These are phyloP conservation scores for Termitomyces sp. DNA, from an alignment of 768 basidiomycete genomes.

Conservation along the genomic window DNA sequence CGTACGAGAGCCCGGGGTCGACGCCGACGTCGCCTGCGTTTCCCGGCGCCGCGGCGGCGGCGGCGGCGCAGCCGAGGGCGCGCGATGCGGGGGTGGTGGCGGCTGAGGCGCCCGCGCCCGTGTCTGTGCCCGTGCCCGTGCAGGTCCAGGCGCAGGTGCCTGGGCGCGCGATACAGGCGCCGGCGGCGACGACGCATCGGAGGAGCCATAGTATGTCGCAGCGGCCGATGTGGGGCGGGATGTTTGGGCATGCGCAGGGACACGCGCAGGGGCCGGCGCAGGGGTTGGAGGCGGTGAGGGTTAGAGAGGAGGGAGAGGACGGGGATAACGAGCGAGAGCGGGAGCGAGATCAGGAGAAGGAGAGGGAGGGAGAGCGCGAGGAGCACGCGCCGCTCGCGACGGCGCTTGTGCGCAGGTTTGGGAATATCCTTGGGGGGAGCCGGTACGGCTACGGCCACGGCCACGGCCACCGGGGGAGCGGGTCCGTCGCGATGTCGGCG, in stretches of 20 bases:
- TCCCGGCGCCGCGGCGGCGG: slow-evolving; percentile 33
- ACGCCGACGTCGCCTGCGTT: slow-evolving; percentile 55
- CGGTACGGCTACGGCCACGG: slow-evolving; percentile 23
- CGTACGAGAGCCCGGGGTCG: slow-evolving; percentile 50
- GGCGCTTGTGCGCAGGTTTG: slow-evolving; percentile 75
- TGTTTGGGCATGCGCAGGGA: slow-evolving; percentile 42
- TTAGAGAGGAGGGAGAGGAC: slow-evolving; percentile 29
- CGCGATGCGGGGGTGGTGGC: slow-evolving; percentile 56
- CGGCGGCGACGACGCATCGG: slow-evolving; percentile 73
- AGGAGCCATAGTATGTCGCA: slow-evolving; percentile 83
- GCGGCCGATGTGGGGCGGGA: slow-evolving; percentile 58
- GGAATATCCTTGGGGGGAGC: slow-evolving; percentile 55
- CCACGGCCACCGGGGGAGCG: slow-evolving; percentile 37
- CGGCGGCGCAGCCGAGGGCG: slow-evolving; percentile 61
- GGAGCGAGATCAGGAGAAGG: slow-evolving; percentile 29
- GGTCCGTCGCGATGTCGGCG: background rate
- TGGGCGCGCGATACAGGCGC: slow-evolving; percentile 48
- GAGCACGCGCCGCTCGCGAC: slow-evolving; percentile 47
- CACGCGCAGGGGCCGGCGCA: slow-evolving; percentile 24
- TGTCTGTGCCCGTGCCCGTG: slow-evolving; percentile 13
- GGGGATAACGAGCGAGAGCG: too few relatives aligned
- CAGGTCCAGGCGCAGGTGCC: slow-evolving; percentile 4
- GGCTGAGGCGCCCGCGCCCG: too few relatives aligned
- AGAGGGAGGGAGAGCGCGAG: slow-evolving; percentile 17
- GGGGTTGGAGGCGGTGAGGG: background rate